Percentiles rank a stretch among this genome's conserved stretches.
Conservation (phyloP, 306 rosid species). For the Comarum palustre region DNA sequence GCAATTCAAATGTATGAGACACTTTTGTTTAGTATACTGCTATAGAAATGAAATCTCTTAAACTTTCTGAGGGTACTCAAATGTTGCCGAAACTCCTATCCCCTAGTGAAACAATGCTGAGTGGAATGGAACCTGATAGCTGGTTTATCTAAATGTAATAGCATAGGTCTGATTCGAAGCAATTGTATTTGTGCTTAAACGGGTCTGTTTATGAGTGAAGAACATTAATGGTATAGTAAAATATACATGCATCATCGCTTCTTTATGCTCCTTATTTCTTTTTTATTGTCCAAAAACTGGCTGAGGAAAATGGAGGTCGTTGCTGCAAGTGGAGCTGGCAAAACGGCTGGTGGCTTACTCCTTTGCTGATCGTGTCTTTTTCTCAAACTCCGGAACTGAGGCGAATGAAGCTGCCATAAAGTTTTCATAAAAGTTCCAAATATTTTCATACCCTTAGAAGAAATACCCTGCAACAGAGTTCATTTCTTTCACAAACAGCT, state of each 20-base stretch:
- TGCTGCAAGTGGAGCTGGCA: conserved; percentile 18
- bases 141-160: too few species aligned
- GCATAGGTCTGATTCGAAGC: not conserved
- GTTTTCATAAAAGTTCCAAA: conserved; percentile 17
- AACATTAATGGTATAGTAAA: not conserved
- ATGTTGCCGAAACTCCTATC: too few species aligned
- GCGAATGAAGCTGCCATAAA: conserved; percentile 24
- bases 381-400: conserved; percentile 18
- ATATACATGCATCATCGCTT: not conserved
- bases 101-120: too few species aligned
- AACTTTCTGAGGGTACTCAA: too few species aligned
- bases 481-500: conserved; percentile 17
- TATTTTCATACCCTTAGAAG: not conserved
- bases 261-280: not conserved
- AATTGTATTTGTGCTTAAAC: not conserved
- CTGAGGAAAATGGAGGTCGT: not conserved
- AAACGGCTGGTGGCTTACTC: conserved; percentile 13
- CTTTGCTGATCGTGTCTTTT: conserved; percentile 18
- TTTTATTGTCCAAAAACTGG: not conserved
- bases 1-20: too few species aligned
- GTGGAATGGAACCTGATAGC: too few species aligned
- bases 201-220: not conserved
- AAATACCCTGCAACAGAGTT: conserved; percentile 8
- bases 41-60: too few species aligned
- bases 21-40: too few species aligned